A percentile compares a stretch with the other conserved stretches of the same genome.
phyloP scores from a whole-genome alignment of 2,329 filamentous ascomycete species.

The Clonostachys chloroleuca region DNA sequence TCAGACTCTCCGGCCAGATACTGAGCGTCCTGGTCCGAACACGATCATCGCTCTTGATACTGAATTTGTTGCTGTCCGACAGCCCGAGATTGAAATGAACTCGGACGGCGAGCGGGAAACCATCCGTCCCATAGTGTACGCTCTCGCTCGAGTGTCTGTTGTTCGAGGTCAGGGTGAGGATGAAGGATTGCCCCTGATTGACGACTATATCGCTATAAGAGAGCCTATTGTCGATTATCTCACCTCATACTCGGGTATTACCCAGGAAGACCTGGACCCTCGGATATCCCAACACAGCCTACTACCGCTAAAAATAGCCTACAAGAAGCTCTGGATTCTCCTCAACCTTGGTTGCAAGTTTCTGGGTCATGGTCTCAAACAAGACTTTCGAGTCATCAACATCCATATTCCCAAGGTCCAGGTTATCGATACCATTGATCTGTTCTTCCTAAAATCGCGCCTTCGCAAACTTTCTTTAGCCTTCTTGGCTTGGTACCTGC shows the following conservation, averaged over 20 bases:
- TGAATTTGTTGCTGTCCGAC: constrained; percentile 89
- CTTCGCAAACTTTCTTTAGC: constrained; percentile 86
- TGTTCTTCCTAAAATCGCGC: constrained; percentile 79
- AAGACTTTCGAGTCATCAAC: constrained; percentile 97
- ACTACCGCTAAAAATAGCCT: constrained; percentile 82
- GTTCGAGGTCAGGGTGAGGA: constrained; percentile 73
- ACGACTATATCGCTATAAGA: constrained; percentile 91
- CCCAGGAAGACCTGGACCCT: constrained; percentile 77
- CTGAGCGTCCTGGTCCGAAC: constrained; percentile 64
- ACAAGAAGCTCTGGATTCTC: constrained; percentile 97
- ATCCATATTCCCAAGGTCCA: constrained; percentile 89
- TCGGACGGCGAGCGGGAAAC: constrained; percentile 90
- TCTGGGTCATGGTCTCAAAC: constrained; percentile 86
- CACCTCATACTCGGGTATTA: constrained; percentile 90
- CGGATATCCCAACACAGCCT: constrained; percentile 76
- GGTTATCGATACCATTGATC: constrained; percentile 88
- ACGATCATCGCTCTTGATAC: constrained; percentile 89
- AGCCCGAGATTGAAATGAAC: constrained; percentile 94
- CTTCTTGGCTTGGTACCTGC: constrained; percentile 85
- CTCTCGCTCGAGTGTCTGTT: constrained; percentile 88
- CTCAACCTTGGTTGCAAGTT: constrained; percentile 93
- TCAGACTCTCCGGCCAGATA: constrained; percentile 46
- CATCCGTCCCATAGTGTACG: constrained; percentile 84
- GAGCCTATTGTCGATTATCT: constrained; percentile 94
- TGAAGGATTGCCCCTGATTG: constrained; percentile 86